Percentiles rank a stretch among this genome's conserved stretches.
These are phyloP conservation scores for Neonectria neomacrospora DNA, from an alignment of 2,329 filamentous ascomycete species.

Conservation along the genomic window DNA sequence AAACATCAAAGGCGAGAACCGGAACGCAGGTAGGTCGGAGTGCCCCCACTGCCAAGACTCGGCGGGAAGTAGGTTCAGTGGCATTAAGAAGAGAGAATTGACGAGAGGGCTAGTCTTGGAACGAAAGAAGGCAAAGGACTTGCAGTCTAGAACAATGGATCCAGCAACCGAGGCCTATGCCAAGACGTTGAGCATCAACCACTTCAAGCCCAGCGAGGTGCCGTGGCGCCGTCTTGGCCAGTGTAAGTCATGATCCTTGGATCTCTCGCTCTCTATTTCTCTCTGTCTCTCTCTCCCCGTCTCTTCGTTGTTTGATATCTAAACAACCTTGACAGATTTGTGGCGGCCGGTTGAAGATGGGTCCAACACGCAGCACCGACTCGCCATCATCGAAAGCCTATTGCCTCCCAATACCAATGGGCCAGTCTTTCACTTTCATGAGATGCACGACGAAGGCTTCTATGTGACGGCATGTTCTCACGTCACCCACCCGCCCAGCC, in stretches of 20 bases:
- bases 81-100: conserved; percentile 1
- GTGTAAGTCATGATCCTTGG: conserved; percentile 22
- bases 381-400: conserved; percentile 35
- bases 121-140: background rate
- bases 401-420: conserved; percentile 33
- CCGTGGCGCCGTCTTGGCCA: conserved; percentile 38
- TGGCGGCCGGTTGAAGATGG: conserved; percentile 38
- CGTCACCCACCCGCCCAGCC: background rate
- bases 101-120: background rate
- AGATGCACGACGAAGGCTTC: conserved; percentile 40
- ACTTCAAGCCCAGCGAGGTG: conserved; percentile 37
- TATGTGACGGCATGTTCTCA: conserved; percentile 28
- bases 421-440: conserved; percentile 38
- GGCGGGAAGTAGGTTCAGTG: background rate
- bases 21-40: background rate
- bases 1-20: background rate
- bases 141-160: conserved; percentile 24
- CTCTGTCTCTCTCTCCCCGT: too few species aligned
- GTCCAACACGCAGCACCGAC: conserved; percentile 36
- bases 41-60: background rate
- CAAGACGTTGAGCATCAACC: conserved; percentile 33
- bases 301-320: background rate
- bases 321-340: conserved; percentile 20
- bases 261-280: too few species aligned
- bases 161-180: conserved; percentile 31